Base-by-base conservation (phyloP, 306 rosid species). In the Malus domestica region DNA sequence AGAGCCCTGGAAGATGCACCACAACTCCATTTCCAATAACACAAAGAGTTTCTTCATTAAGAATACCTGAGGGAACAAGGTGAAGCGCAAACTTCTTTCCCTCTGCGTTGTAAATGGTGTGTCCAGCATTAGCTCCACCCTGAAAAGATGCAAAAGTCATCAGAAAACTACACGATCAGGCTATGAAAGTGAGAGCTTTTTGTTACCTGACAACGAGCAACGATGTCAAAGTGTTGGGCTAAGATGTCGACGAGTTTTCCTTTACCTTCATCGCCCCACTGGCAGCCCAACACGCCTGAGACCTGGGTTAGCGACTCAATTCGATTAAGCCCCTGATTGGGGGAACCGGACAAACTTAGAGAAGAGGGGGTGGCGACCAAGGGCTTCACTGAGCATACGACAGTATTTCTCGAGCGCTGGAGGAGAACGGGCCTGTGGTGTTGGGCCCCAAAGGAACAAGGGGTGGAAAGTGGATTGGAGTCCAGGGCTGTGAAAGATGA, bases 91-190 rank as follows among this genome's bases (percentile, higher is more conserved):
- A 95, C 84, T 92, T 95, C 80, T 92, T 92, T 67, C 98, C 98
- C 86, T 95, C 98, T 3, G 91, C 80, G 77, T 95, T 95, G 80
- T 95, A 95, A 73, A 95, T 95, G 46, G 98, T 95, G 78, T 95
- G 97, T 32, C 97, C 98, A 60, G 97, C 98, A 84, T 92, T 95
- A 67, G 98, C 93, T 73, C 98, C 97, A 73, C 99, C 99, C 97
- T 95, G 70, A 62, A 27, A 12, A 20, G 49, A 11, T 22, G 67
- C 35, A 38, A 61, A 66, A 51, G 8, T 1, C 5, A 27, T 44
- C 15, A 9, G 32, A 54, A 18, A 35, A 72, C 54, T 19, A 30
- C 63, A 81, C 60, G 40, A 42, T 51, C 70, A 29, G 61, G 25
- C 52, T 32, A 71, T 59, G 54, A 5, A 0, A 10, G 20, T 20